phyloP scores from a whole-genome alignment of 2,329 filamentous ascomycete species.

The Ophiostoma ips region DNA sequence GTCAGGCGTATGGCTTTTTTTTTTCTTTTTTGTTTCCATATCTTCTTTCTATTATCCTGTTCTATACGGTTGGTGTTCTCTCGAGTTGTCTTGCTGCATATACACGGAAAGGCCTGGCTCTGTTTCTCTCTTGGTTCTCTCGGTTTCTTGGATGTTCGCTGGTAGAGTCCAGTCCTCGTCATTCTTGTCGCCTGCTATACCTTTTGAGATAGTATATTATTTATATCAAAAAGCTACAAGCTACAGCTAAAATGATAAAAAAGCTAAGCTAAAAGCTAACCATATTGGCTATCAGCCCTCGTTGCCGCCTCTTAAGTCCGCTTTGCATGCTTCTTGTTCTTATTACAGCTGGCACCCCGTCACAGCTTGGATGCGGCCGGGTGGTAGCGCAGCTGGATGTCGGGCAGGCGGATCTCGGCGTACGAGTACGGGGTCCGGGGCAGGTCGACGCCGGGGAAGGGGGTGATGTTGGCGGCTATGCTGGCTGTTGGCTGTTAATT shows the following conservation, averaged over 20 bases:
- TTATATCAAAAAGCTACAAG: too few relatives aligned
- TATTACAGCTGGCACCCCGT: too few relatives aligned
- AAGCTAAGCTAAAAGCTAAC: too few relatives aligned
- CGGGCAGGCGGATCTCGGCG: constrained; percentile 25
- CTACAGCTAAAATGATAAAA: too few relatives aligned
- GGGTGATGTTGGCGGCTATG: not conserved
- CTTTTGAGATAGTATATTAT: too few relatives aligned
- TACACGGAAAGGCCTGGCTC: not conserved
- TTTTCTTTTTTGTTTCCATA: not conserved
- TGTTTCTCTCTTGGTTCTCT: not conserved
- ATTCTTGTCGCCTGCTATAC: not conserved
- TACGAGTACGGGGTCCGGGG: constrained; percentile 22
- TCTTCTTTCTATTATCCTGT: not conserved
- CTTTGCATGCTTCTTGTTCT: too few relatives aligned
- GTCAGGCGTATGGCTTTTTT: not conserved
- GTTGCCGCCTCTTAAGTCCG: too few relatives aligned
- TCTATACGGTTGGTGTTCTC: not conserved
- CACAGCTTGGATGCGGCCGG: constrained; percentile 34
- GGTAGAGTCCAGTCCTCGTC: not conserved
- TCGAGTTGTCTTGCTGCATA: not conserved
- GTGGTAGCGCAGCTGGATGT: constrained; percentile 35
- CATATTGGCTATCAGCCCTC: too few relatives aligned
- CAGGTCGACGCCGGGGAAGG: not conserved
- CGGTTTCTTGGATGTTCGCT: not conserved
- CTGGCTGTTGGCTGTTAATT: not conserved